phyloP scores from a whole-genome alignment of 257 asterid species.

The Cinchona pubescens region DNA sequence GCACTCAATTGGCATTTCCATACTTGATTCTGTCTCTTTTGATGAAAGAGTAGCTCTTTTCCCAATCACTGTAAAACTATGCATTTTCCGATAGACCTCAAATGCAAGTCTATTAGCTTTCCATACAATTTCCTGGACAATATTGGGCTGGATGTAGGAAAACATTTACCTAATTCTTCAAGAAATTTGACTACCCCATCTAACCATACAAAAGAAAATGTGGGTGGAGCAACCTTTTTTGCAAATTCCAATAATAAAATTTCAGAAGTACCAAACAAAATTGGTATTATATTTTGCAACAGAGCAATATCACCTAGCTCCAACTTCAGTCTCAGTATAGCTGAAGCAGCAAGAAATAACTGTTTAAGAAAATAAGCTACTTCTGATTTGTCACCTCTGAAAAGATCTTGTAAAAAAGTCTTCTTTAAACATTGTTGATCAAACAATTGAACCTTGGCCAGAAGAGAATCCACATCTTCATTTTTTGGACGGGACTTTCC shows the following conservation, averaged over 20 bases:
- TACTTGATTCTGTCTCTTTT: slow-evolving; percentile 51
- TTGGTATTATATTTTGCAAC: slow-evolving; percentile 47
- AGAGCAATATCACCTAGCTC: slow-evolving; percentile 41
- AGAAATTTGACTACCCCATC: slow-evolving; percentile 72
- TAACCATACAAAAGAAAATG: slow-evolving; percentile 48
- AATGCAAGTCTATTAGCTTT: slow-evolving; percentile 62
- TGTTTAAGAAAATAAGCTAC: slow-evolving; percentile 60
- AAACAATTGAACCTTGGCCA: slow-evolving; percentile 42
- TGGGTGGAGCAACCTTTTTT: slow-evolving; percentile 37
- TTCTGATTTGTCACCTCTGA: slow-evolving; percentile 61
- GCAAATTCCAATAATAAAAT: slow-evolving; percentile 61
- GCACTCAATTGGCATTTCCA: slow-evolving; percentile 37
- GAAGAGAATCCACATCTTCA: slow-evolving; percentile 46
- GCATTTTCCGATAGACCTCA: slow-evolving; percentile 82
- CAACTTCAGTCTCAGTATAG: slow-evolving; percentile 58
- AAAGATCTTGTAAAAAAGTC: slow-evolving; percentile 46
- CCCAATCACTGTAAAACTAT: slow-evolving; percentile 71
- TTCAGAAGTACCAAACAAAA: slow-evolving; percentile 47
- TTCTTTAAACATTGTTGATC: slow-evolving; percentile 43
- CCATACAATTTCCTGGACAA: slow-evolving; percentile 53
- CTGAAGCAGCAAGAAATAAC: slow-evolving; percentile 71
- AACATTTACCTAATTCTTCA: slow-evolving; percentile 67
- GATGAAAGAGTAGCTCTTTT: slow-evolving; percentile 66
- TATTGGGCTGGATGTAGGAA: slow-evolving; percentile 52
- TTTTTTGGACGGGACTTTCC: slow-evolving; percentile 25